Percentiles rank a stretch among this genome's conserved stretches.
Evolutionary conservation across 495 filamentous ascomycete genomes (phyloP).

Genomic region (Sabuloglossum arenarium): DNA sequence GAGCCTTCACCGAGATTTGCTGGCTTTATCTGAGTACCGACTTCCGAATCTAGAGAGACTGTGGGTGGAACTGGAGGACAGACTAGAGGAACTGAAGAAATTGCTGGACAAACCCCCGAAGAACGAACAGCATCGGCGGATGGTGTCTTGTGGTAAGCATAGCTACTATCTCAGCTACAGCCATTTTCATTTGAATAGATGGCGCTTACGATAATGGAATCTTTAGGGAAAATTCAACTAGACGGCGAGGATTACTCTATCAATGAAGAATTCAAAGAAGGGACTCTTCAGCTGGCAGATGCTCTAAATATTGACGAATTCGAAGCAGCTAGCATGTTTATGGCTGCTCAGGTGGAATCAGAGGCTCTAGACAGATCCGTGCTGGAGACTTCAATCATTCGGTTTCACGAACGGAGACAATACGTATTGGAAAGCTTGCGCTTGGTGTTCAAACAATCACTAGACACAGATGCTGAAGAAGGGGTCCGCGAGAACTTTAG

Average conservation of each 20-base stretch:
- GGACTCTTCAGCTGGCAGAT: conserved; percentile 60
- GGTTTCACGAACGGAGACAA: conserved; percentile 62
- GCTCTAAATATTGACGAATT: conserved; percentile 77
- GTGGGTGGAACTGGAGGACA: conserved; percentile 41
- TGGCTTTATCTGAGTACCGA: conserved; percentile 38
- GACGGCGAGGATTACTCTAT: conserved; percentile 54
- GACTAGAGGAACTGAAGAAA: conserved; percentile 33
- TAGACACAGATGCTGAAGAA: conserved; percentile 32
- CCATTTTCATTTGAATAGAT: conserved; percentile 2
- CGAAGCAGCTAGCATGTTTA: conserved; percentile 50
- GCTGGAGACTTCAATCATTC: conserved; percentile 52
- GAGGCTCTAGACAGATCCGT: conserved; percentile 43
- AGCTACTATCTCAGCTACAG: conserved; percentile 9
- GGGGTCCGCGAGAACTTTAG: conserved; percentile 13
- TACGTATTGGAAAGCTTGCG: conserved; percentile 67
- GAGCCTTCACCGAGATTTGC: conserved; percentile 58
- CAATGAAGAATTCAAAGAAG: conserved; percentile 71
- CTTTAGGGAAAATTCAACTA: conserved; percentile 46
- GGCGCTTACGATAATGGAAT: background rate
- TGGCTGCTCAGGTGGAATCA: conserved; percentile 43
- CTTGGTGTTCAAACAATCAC: conserved; percentile 43
- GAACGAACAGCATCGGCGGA: conserved; percentile 42
- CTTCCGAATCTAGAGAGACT: conserved; percentile 42
- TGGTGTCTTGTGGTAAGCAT: conserved; percentile 30
- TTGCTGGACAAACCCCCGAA: conserved; percentile 57